Evolutionary conservation across 257 asterid genomes (phyloP).

Genomic region (Verbascum thapsus): DNA sequence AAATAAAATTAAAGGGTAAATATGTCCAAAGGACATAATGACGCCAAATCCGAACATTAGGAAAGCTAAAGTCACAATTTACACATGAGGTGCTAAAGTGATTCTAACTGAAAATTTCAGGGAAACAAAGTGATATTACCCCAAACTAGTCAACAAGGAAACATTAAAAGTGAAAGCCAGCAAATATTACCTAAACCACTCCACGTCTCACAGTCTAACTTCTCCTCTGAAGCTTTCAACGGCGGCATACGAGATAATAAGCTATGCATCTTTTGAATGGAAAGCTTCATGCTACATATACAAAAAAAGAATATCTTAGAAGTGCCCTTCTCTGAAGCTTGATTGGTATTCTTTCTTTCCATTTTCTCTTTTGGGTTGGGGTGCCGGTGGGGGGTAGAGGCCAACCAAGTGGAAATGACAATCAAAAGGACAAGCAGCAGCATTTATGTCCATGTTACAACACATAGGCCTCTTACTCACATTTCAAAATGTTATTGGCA

Average conservation of each 20-base stretch:
- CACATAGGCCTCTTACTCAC: conserved; percentile 13
- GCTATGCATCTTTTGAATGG: conserved; percentile 63
- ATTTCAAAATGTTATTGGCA: conserved; percentile 9
- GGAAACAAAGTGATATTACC: too few relatives aligned
- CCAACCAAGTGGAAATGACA: not conserved
- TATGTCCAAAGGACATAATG: too few relatives aligned
- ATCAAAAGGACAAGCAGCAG: not conserved
- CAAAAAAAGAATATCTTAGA: conserved; percentile 14
- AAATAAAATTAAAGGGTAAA: too few relatives aligned
- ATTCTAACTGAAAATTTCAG: too few relatives aligned
- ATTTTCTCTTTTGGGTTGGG: too few relatives aligned
- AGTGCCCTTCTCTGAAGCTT: not conserved
- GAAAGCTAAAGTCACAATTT: too few relatives aligned
- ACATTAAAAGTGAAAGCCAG: conserved; percentile 1
- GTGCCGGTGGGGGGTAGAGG: not conserved
- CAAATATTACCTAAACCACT: conserved; percentile 55
- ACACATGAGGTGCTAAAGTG: too few relatives aligned
- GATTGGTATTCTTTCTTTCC: not conserved
- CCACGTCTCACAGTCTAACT: conserved; percentile 60
- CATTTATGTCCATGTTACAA: too few relatives aligned
- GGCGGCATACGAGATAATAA: conserved; percentile 65
- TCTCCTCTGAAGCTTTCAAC: conserved; percentile 46
- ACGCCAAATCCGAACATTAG: too few relatives aligned
- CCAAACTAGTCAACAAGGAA: conserved; percentile 11
- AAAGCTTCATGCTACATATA: conserved; percentile 62